Percentiles rank a stretch among this genome's conserved stretches.
These are phyloP conservation scores for Eurotiales sp. DNA, from an alignment of 2,329 filamentous ascomycete species.

Conservation along the genomic window DNA sequence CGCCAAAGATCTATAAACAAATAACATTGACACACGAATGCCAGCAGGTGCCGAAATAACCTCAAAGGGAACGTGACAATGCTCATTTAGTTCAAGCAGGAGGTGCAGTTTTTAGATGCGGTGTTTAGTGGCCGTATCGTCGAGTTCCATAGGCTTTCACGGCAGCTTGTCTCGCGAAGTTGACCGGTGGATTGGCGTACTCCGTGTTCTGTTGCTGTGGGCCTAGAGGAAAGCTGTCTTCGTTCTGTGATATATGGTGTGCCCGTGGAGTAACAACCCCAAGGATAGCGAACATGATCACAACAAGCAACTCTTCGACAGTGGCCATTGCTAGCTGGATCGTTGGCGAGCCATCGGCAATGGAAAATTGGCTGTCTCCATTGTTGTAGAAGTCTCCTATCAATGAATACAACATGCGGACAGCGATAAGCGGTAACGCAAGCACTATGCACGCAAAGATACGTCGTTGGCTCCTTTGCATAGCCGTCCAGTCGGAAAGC, in stretches of 20 bases:
- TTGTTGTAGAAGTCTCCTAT: background rate
- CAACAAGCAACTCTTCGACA: background rate
- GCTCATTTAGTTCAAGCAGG: no score
- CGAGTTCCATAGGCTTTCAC: no score
- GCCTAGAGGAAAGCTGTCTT: no score
- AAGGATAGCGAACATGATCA: background rate
- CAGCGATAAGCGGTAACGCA: background rate
- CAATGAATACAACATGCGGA: slow-evolving; percentile 2
- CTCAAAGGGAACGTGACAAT: no score
- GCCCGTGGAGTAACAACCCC: background rate
- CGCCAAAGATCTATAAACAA: no score
- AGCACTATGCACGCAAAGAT: background rate
- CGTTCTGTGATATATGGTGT: background rate
- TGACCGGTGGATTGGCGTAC: no score
- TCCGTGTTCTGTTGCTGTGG: no score
- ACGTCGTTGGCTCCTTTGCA: background rate
- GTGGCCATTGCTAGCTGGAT: slow-evolving; percentile 1
- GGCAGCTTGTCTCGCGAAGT: no score
- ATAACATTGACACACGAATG: no score
- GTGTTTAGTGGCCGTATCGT: no score
- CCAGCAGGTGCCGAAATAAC: no score
- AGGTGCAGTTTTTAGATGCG: no score
- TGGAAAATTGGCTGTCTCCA: background rate
- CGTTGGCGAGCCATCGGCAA: background rate
- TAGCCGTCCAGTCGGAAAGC: background rate